Evolutionary conservation across 2,329 filamentous ascomycete species (phyloP).

Genomic region (Pseudogymnoascus sp.): DNA sequence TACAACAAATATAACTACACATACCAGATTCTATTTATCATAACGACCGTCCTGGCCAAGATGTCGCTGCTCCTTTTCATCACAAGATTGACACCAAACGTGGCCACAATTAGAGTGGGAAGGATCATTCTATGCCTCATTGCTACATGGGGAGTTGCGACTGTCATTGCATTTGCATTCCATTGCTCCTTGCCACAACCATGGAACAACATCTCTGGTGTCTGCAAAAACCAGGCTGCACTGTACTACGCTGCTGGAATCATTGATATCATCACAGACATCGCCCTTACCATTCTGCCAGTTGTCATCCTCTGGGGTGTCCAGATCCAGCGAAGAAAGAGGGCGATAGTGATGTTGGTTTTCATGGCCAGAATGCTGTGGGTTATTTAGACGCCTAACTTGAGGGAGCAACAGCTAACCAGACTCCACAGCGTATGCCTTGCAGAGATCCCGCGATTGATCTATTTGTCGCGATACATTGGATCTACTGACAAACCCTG

Average conservation of each 20-base stretch:
- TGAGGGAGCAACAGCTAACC: constrained; percentile 4
- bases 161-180: constrained; percentile 21
- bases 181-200: constrained; percentile 25
- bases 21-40: constrained; percentile 24
- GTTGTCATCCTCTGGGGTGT: constrained; percentile 40
- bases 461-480: constrained; percentile 12
- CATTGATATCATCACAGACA: constrained; percentile 41
- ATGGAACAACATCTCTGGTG: constrained; percentile 20
- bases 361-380: constrained; percentile 29
- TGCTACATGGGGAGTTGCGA: constrained; percentile 19
- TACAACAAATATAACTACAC: constrained; percentile 22
- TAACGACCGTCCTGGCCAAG: constrained; percentile 23
- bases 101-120: constrained; percentile 16
- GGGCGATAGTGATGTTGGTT: constrained; percentile 16
- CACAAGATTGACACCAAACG: constrained; percentile 17
- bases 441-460: constrained; percentile 20
- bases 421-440: constrained; percentile 30
- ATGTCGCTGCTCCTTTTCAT: constrained; percentile 23
- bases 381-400: constrained; percentile 15
- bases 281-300: constrained; percentile 39
- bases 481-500: not conserved
- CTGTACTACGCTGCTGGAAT: constrained; percentile 35
- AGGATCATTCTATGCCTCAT: constrained; percentile 15
- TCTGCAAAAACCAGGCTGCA: not conserved
- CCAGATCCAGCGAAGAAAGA: constrained; percentile 34